Percentiles rank a stretch among this genome's conserved stretches.
These are phyloP conservation scores for Tuber borchii DNA, from an alignment of 495 filamentous ascomycete species.

Conservation along the genomic window DNA sequence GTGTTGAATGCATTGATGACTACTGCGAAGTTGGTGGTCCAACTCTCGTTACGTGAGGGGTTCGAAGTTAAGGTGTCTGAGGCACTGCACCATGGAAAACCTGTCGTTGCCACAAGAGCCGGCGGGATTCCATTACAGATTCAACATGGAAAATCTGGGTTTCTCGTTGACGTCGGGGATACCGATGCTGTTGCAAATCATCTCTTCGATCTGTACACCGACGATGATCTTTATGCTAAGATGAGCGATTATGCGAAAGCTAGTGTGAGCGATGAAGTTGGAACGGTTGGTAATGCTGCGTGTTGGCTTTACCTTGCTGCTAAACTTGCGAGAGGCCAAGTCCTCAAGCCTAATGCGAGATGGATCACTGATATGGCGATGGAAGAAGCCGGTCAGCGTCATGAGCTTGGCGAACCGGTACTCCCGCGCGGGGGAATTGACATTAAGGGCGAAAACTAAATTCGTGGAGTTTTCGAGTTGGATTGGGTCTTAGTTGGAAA, in stretches of 20 bases:
- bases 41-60: slow-evolving; percentile 76
- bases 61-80: slow-evolving; percentile 90
- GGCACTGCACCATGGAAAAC: slow-evolving; percentile 76
- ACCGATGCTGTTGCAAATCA: slow-evolving; percentile 64
- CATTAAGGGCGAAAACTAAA: slow-evolving; percentile 13
- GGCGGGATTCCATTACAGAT: slow-evolving; percentile 82
- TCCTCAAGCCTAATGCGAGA: slow-evolving; percentile 48
- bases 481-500: background rate
- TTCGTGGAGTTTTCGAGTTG: background rate
- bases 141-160: slow-evolving; percentile 65
- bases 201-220: slow-evolving; percentile 62
- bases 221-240: slow-evolving; percentile 55
- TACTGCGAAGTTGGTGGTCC: slow-evolving; percentile 64
- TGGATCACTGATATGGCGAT: slow-evolving; percentile 81
- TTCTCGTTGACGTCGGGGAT: slow-evolving; percentile 68
- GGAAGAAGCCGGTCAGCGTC: slow-evolving; percentile 56
- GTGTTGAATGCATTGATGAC: slow-evolving; percentile 74
- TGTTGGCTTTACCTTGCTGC: slow-evolving; percentile 71
- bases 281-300: slow-evolving; percentile 72
- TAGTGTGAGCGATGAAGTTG: slow-evolving; percentile 74
- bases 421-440: slow-evolving; percentile 44
- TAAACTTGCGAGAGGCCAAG: slow-evolving; percentile 52
- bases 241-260: slow-evolving; percentile 62
- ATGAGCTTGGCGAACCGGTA: slow-evolving; percentile 56
- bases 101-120: slow-evolving; percentile 69